These are phyloP conservation scores for Isabelozyma gotoi DNA, from an alignment of 805 yeast genomes.

Conservation along the genomic window DNA sequence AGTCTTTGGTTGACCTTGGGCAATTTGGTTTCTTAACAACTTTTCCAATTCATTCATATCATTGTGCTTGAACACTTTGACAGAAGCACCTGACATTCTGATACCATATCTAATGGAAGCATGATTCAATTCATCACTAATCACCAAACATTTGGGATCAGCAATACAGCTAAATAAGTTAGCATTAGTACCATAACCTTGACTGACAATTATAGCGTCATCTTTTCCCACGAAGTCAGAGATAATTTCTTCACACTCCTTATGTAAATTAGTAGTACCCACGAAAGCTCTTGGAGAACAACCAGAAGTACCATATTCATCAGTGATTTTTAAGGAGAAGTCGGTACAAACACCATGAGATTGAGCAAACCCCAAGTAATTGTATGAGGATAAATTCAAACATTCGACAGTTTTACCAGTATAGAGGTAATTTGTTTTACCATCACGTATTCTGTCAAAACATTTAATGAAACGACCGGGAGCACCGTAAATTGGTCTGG, in stretches of 20 bases:
- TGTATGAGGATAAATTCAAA: slow-evolving; percentile 85
- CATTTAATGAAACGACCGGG: slow-evolving; percentile 91
- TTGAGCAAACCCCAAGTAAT: slow-evolving; percentile 96
- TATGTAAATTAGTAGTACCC: slow-evolving; percentile 78
- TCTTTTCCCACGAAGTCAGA: slow-evolving; percentile 91
- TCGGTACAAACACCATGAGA: slow-evolving; percentile 90
- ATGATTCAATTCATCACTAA: slow-evolving; percentile 93
- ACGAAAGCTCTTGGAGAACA: slow-evolving; percentile 73
- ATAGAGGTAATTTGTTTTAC: slow-evolving; percentile 65
- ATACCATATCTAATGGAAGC: slow-evolving; percentile 95
- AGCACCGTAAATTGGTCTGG: slow-evolving; percentile 94
- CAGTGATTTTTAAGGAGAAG: slow-evolving; percentile 59
- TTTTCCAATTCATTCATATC: slow-evolving; percentile 80
- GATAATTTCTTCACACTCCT: slow-evolving; percentile 68
- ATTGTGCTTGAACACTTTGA: slow-evolving; percentile 88
- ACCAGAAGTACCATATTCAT: slow-evolving; percentile 72
- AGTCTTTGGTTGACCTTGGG: slow-evolving; percentile 91
- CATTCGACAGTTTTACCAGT: slow-evolving; percentile 77
- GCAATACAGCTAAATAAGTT: slow-evolving; percentile 78
- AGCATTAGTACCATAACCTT: slow-evolving; percentile 97
- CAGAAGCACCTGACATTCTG: slow-evolving; percentile 88
- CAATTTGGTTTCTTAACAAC: slow-evolving; percentile 76
- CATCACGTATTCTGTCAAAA: slow-evolving; percentile 71
- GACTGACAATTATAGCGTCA: slow-evolving; percentile 79
- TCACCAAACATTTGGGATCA: slow-evolving; percentile 84